Conservation (phyloP, 768 basidiomycete genomes). For the Dacryopinax spathularia region DNA sequence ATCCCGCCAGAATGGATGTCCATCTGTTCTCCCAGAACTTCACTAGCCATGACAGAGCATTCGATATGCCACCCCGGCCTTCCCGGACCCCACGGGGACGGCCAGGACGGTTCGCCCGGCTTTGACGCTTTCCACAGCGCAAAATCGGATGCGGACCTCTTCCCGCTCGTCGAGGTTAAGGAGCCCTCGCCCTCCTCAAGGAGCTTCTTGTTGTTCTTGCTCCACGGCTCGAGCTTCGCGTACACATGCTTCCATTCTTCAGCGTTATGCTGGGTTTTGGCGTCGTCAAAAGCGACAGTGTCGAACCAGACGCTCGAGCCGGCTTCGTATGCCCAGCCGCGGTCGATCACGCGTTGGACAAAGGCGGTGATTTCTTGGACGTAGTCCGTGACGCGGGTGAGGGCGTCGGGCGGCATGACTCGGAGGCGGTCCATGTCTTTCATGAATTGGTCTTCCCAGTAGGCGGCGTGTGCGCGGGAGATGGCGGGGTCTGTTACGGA, state of each 20-base stretch:
- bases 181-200: conserved; percentile 85
- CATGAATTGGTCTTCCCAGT: conserved; percentile 86
- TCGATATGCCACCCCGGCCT: conserved; percentile 99
- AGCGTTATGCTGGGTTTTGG: conserved; percentile 24
- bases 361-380: conserved; percentile 88
- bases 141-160: conserved; percentile 80
- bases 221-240: conserved; percentile 92
- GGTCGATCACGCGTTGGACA: conserved; percentile 68
- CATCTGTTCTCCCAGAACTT: conserved; percentile 76
- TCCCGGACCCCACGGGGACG: conserved; percentile 90
- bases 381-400: conserved; percentile 94
- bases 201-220: conserved; percentile 80
- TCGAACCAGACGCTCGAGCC: conserved; percentile 89
- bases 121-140: conserved; percentile 97
- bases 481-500: conserved; percentile 78
- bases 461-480: conserved; percentile 63
- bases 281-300: conserved; percentile 63
- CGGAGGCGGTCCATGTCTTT: conserved; percentile 79
- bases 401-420: conserved; percentile 73
- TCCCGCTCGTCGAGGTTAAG: conserved; percentile 41
- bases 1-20: conserved; percentile 97
- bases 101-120: conserved; percentile 92
- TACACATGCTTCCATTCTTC: conserved; percentile 53
- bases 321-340: conserved; percentile 63
- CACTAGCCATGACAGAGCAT: conserved; percentile 95